A percentile compares a stretch with the other conserved stretches of the same genome.
Conservation (phyloP, 352 stramenopile genomes). For the Phytophthora kernoviae region DNA sequence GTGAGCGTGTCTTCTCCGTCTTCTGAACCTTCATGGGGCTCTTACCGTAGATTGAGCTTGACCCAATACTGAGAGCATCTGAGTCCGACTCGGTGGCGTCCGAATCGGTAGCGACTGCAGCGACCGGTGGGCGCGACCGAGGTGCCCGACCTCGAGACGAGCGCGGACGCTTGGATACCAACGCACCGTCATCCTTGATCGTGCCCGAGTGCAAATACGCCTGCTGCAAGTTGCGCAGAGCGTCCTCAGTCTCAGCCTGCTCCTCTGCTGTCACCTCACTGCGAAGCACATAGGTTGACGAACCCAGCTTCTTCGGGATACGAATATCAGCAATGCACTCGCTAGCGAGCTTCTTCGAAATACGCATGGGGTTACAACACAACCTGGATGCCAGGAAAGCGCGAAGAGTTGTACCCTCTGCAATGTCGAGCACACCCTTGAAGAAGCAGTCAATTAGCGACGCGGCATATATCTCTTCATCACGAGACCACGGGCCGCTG, state of each 20-base stretch:
- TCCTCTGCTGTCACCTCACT: slow-evolving; percentile 37
- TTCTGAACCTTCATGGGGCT: slow-evolving; percentile 28
- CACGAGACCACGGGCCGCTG: slow-evolving; percentile 67
- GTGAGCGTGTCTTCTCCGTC: slow-evolving; percentile 16
- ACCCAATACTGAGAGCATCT: slow-evolving; percentile 10
- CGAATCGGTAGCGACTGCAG: slow-evolving; percentile 19
- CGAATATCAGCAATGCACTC: slow-evolving; percentile 66
- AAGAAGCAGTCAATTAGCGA: slow-evolving; percentile 73
- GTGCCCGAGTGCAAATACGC: slow-evolving; percentile 35
- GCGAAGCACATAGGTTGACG: slow-evolving; percentile 60
- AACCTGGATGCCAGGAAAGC: slow-evolving; percentile 64
- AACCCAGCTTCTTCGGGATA: slow-evolving; percentile 78
- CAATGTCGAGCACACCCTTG: slow-evolving; percentile 61
- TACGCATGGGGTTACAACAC: slow-evolving; percentile 76
- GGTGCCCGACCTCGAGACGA: slow-evolving; percentile 15
- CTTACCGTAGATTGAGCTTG: slow-evolving; percentile 2
- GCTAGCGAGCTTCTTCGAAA: slow-evolving; percentile 81
- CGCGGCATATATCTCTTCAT: slow-evolving; percentile 73
- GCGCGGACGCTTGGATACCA: slow-evolving; percentile 23
- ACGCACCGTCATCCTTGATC: slow-evolving; percentile 2
- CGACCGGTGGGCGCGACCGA: slow-evolving; percentile 1
- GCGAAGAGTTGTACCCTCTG: slow-evolving; percentile 68
- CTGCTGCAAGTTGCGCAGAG: slow-evolving; percentile 43
- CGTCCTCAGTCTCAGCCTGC: slow-evolving; percentile 41
- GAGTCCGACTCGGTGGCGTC: slow-evolving; percentile 23